Conservation (phyloP, 345 rosid species). For the Fremontodendron californicum region DNA sequence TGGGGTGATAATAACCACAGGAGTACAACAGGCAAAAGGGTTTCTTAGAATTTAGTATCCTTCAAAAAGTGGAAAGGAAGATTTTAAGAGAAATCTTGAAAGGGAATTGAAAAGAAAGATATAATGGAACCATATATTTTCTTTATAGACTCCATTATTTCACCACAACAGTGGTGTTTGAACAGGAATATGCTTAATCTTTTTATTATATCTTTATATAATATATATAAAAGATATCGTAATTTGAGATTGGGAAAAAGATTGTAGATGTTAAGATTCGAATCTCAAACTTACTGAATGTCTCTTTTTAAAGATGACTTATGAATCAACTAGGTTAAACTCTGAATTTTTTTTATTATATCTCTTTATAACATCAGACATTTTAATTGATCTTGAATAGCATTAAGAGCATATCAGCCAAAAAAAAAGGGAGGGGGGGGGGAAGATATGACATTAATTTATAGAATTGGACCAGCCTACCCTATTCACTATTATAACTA, state of each 20-base stretch:
- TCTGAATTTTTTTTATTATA: background rate
- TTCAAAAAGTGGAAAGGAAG: background rate
- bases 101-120: conserved; percentile 10
- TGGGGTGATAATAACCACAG: conserved; percentile 3
- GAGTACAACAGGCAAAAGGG: background rate
- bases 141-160: background rate
- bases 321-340: too few species aligned
- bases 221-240: too few species aligned
- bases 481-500: background rate
- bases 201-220: too few species aligned
- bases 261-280: background rate
- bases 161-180: conserved; percentile 7
- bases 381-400: background rate
- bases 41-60: conserved; percentile 4
- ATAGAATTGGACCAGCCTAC: background rate
- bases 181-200: conserved; percentile 21
- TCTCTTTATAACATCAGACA: background rate
- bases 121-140: conserved; percentile 16
- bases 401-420: background rate
- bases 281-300: too few species aligned
- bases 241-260: too few species aligned
- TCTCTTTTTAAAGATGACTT: too few species aligned
- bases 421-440: too few species aligned
- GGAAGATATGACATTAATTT: background rate
- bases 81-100: conserved; percentile 9